These are phyloP conservation scores for Zygosaccharomyces rouxii DNA, from an alignment of 805 yeast genomes.

Conservation along the genomic window DNA sequence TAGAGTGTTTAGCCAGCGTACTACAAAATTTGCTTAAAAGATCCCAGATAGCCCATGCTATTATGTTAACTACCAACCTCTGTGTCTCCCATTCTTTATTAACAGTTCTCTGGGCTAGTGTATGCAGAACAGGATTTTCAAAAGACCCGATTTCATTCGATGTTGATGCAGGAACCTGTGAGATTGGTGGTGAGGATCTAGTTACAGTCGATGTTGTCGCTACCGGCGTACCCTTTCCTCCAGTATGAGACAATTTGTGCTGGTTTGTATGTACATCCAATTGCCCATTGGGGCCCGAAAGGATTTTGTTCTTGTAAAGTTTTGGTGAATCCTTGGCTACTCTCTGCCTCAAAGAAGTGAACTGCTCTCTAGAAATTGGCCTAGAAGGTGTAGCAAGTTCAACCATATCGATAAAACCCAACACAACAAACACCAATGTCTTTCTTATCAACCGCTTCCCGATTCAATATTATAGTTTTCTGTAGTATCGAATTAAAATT, in stretches of 20 bases:
- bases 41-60: constrained; percentile 32
- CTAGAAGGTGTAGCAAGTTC: constrained; percentile 21
- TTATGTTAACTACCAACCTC: constrained; percentile 33
- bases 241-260: no score
- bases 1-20: constrained; percentile 13
- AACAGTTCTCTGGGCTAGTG: constrained; percentile 35
- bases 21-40: constrained; percentile 22
- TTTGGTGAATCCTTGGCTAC: constrained; percentile 29
- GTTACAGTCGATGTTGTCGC: neutral
- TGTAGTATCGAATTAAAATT: neutral
- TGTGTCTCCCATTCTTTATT: constrained; percentile 41
- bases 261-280: constrained; percentile 3
- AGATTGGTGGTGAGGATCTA: neutral
- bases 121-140: constrained; percentile 30
- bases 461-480: no score
- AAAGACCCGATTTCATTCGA: constrained; percentile 21
- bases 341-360: constrained; percentile 20
- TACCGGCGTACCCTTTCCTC: neutral
- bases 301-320: constrained; percentile 23
- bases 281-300: constrained; percentile 9
- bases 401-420: constrained; percentile 4
- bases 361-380: constrained; percentile 23
- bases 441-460: no score
- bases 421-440: no score
- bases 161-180: neutral